Base-by-base conservation (phyloP, 2,329 filamentous ascomycete genomes). In the Diaporthe vexans region DNA sequence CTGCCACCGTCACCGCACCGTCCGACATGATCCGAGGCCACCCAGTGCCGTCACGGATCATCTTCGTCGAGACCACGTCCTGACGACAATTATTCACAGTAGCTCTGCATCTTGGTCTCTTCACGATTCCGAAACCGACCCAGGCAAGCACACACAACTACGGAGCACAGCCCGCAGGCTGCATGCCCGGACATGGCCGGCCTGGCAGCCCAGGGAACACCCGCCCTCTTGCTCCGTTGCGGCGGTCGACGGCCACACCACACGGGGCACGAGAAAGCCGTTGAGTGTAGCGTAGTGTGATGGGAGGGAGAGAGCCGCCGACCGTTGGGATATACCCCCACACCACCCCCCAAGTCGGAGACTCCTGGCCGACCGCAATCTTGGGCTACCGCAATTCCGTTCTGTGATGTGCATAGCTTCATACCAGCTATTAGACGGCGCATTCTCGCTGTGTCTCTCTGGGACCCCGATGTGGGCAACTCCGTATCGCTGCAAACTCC, bases 1-100 rank as follows among this genome's bases (percentile, higher is more conserved):
- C 37, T 26, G 37, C 40, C 46, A 33, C 29, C 33, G 71, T 56
- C 43, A 52, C 57, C 70, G 17, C 71, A 67, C 74, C 57, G 71
- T 69, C 74, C 74, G 74, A 75, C 65, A 73, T 59, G 37, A 73
- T 67, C 70, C 56, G 57, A 73, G 48, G 43, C 56, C 69, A 52
- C 35, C 43, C 43, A 57, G 24, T 29, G n/a, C 56, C 46, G 57
- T 71, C 57, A 71, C 69, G 69, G 46, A 8, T 59, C 69, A 54
- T 61, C 40, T 63, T 61, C 43, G 69, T 71, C 58, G 58, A 52
- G 33, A 29, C 57, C 57, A 61, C 29, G 6, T n/a, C 56, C 17
- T 13, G 43, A 29, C 48, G 7, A 37, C 10, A 37, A 8, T n/a
- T n/a, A n/a, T n/a, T n/a, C n/a, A 58, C n/a, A 58, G 29, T 6